phyloP scores from a whole-genome alignment of 2,329 filamentous ascomycete genomes.

The Stachybotrys echinatus region DNA sequence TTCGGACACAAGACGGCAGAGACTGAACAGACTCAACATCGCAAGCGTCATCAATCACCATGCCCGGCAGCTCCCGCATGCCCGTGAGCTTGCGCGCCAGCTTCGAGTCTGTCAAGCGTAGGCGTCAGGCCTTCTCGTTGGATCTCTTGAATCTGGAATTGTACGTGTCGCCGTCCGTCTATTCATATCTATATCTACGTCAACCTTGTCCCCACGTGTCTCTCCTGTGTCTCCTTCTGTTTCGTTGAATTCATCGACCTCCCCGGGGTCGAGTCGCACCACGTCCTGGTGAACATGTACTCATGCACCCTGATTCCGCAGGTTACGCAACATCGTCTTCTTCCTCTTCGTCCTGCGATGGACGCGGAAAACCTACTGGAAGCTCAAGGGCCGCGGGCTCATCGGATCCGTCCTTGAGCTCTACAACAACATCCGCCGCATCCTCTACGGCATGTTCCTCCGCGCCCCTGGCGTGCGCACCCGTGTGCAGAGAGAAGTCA shows the following conservation, averaged over 20 bases:
- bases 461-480: constrained; percentile 79
- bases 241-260: too few relatives aligned
- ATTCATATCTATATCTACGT: too few relatives aligned
- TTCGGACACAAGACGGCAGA: too few relatives aligned
- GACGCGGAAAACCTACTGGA: constrained; percentile 73
- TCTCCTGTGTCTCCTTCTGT: too few relatives aligned
- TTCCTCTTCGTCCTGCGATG: constrained; percentile 82
- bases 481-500: constrained; percentile 80
- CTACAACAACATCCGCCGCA: constrained; percentile 66
- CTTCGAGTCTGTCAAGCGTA: constrained; percentile 55
- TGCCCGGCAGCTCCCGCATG: constrained; percentile 65
- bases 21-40: too few relatives aligned
- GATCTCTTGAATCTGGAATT: constrained; percentile 62
- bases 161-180: constrained; percentile 42
- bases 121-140: constrained; percentile 49
- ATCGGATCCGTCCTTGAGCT: constrained; percentile 72
- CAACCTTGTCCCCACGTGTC: too few relatives aligned
- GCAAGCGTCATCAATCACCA: constrained; percentile 31
- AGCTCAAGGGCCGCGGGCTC: constrained; percentile 83
- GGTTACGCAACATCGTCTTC: constrained; percentile 83
- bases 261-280: too few relatives aligned
- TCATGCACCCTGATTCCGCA: background rate
- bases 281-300: background rate
- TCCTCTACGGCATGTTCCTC: constrained; percentile 80
- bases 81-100: constrained; percentile 66